These are phyloP conservation scores for Bruguiera sexangula DNA, from an alignment of 345 rosid genomes.

Conservation along the genomic window DNA sequence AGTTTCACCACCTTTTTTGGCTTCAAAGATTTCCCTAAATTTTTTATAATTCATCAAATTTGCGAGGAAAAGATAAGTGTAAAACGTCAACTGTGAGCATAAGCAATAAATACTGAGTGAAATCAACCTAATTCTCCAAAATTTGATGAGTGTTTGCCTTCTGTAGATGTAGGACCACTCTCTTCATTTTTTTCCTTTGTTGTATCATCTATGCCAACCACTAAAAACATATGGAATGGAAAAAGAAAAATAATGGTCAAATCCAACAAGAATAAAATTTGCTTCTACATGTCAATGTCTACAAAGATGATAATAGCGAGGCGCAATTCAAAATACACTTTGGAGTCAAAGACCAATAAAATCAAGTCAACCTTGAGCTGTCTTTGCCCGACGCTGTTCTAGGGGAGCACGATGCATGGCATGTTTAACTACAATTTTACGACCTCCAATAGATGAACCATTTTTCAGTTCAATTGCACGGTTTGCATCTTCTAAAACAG, in stretches of 20 bases:
- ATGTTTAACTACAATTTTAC: constrained; percentile 73
- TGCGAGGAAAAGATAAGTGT: constrained; percentile 9
- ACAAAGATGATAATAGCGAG: background rate
- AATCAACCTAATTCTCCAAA: constrained; percentile 29
- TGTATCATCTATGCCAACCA: constrained; percentile 35
- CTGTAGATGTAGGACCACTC: constrained; percentile 25
- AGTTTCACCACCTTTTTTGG: constrained; percentile 45
- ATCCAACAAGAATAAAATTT: background rate
- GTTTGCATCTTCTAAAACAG: constrained; percentile 77
- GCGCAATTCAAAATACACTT: background rate
- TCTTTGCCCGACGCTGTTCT: constrained; percentile 65
- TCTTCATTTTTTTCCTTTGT: constrained; percentile 28
- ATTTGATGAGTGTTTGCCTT: constrained; percentile 32
- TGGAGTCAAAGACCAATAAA: constrained; percentile 10
- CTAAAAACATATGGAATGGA: background rate
- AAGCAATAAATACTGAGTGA: constrained; percentile 2
- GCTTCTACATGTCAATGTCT: background rate
- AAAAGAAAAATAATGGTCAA: background rate
- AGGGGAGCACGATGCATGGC: constrained; percentile 75
- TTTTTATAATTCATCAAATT: constrained; percentile 26
- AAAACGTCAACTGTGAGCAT: constrained; percentile 13
- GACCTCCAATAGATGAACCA: constrained; percentile 68
- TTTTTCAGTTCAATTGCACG: constrained; percentile 75
- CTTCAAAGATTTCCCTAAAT: constrained; percentile 43
- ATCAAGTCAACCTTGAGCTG: constrained; percentile 43